Evolutionary conservation across 176 grass and related monocot genomes (phyloP), one percentile per base, ranked within the genome.

Genomic region (Eleusine indica): DNA sequence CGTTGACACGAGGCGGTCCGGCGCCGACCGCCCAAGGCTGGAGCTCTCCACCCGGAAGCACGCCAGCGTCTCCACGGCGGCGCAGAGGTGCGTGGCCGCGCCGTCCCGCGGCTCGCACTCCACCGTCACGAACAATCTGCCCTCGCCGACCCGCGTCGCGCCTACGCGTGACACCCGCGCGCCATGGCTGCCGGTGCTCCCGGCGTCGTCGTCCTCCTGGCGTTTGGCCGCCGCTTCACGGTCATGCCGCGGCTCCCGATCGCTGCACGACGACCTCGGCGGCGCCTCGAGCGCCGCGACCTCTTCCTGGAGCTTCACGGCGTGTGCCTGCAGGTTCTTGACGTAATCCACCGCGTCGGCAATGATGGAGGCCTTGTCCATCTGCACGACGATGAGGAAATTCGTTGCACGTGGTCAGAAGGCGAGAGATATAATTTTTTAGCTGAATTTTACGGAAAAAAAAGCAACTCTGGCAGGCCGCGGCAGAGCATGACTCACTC

Each of bases 351-450:
- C 87, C 3, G 96, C 96, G 82, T 98, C 96, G 41, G 82, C 92
- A 64, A 98, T 94, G 78, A 98, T 98, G 2, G 93, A 98, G 6
- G 89, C 87, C 85, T 98, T 98, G 89, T 98, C 96, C 96, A 98
- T 95, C 96, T 97, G 82, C 86, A 46, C 40, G n/a, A 1, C 1
- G 3, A 4, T 62, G n/a, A 14, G 17, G 16, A 54, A 54, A 18
- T 19, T 21, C 6, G 54, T 56, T 18, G 52, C 52, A 57, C 21
- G 53, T 21, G 49, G 16, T 52, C 12, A 52, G 1, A 51, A 44
- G 2, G 48, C 12, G 48, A 51, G 12, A 3, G 48, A 9, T 3
- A 51, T 51, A 15, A 17, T 53, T 4, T 10, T 47, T 47, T 0
- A 12, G 44, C 2, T 46, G 9, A 47, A 47, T 47, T 2, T 47